Percentiles rank a stretch among this genome's conserved stretches.
Conservation (phyloP, 129 eudicot genomes). For the Tagetes erecta region DNA sequence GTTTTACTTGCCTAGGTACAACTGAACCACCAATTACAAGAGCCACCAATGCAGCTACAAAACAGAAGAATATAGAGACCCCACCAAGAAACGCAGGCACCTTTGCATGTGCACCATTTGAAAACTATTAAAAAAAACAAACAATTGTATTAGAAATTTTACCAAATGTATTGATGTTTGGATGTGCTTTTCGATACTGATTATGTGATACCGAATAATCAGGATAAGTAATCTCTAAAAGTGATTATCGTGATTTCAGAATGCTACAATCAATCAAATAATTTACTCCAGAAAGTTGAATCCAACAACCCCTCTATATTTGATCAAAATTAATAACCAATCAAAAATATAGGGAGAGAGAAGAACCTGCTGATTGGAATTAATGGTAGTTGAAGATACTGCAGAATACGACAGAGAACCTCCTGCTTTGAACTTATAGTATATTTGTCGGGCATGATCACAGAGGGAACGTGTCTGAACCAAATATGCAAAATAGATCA, state of each 20-base stretch:
- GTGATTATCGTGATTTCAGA: conserved; percentile 1
- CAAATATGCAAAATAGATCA: conserved; percentile 25
- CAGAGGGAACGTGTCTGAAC: conserved; percentile 66
- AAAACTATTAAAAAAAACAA: conserved; percentile 34
- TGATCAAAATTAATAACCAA: background rate
- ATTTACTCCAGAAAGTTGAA: background rate
- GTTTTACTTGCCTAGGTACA: conserved; percentile 87
- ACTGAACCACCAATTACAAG: conserved; percentile 65
- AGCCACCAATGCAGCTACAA: conserved; percentile 62
- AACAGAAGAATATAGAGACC: conserved; percentile 62
- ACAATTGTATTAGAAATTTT: conserved; percentile 6
- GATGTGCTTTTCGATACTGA: background rate
- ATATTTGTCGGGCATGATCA: conserved; percentile 70
- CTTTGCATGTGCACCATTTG: conserved; percentile 55
- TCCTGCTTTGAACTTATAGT: conserved; percentile 72
- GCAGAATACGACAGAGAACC: conserved; percentile 62
- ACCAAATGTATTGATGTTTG: conserved; percentile 1
- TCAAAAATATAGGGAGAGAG: background rate
- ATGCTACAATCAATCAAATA: background rate
- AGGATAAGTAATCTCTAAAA: background rate
- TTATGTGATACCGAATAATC: background rate
- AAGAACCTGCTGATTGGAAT: conserved; percentile 57
- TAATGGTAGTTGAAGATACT: conserved; percentile 63
- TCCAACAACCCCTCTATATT: background rate
- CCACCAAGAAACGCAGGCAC: conserved; percentile 77